Evolutionary conservation across 75 land plant genomes (phyloP).

Genomic region (Selaginella moellendorffii): DNA sequence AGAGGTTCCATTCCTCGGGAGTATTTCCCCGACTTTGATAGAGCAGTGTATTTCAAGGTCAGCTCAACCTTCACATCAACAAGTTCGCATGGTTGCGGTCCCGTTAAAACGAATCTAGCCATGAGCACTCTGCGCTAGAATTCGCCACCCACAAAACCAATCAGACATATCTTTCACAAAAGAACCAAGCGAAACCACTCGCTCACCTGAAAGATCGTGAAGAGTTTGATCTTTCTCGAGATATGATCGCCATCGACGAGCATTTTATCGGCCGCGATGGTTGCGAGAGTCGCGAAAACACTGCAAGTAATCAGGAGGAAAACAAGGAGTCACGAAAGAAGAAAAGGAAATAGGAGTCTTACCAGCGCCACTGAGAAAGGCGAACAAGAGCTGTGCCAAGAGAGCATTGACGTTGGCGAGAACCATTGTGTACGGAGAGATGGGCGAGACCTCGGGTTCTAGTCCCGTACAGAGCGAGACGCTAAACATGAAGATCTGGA

Average conservation of each 20-base stretch:
- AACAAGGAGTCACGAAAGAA: no score
- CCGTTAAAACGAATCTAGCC: constrained; percentile 29
- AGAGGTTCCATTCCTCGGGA: constrained; percentile 25
- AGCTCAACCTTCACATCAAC: constrained; percentile 38
- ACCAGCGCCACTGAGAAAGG: constrained; percentile 41
- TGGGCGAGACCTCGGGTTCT: constrained; percentile 29
- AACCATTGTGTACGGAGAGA: constrained; percentile 32
- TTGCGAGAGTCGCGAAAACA: constrained; percentile 38
- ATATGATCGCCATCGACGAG: constrained; percentile 29
- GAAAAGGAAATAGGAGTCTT: no score
- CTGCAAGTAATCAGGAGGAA: no score
- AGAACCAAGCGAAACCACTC: neutral
- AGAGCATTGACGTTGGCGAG: constrained; percentile 34
- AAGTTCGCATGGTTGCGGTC: constrained; percentile 36
- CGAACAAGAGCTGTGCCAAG: constrained; percentile 24
- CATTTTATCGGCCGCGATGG: constrained; percentile 28
- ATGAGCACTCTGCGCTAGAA: constrained; percentile 20
- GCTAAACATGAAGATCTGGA: constrained; percentile 33
- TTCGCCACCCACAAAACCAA: neutral
- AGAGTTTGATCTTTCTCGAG: neutral
- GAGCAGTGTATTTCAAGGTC: constrained; percentile 26
- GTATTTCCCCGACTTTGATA: constrained; percentile 19
- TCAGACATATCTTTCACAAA: no score
- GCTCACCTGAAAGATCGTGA: neutral
- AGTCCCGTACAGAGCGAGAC: constrained; percentile 34